Conservation (phyloP, 257 asterid genomes). For the Oldenlandia corymbosa region DNA sequence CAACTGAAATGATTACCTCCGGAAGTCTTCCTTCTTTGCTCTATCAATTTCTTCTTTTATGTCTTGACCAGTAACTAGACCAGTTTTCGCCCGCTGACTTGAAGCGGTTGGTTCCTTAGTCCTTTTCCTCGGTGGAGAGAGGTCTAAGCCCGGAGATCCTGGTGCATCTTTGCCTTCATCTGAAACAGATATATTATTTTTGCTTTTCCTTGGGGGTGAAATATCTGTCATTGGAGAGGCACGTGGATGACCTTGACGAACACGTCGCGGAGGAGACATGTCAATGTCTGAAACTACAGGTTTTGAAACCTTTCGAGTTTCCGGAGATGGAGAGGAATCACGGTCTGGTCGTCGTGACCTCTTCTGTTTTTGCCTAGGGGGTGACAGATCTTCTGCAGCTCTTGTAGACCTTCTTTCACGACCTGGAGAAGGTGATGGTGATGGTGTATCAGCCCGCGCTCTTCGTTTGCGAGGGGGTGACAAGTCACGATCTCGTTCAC, state of each 20-base stretch:
- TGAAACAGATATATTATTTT: conserved; percentile 27
- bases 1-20: conserved; percentile 43
- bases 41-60: conserved; percentile 59
- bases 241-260: conserved; percentile 25
- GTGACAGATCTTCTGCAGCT: conserved; percentile 20
- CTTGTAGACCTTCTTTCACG: conserved; percentile 12
- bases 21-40: conserved; percentile 55
- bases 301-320: conserved; percentile 3
- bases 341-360: background rate
- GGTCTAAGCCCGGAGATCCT: conserved; percentile 36
- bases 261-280: conserved; percentile 58
- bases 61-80: conserved; percentile 72
- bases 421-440: conserved; percentile 30
- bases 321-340: conserved; percentile 9
- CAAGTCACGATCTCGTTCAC: background rate
- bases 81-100: conserved; percentile 52
- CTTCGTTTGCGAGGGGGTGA: conserved; percentile 35
- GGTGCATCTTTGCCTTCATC: conserved; percentile 15
- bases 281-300: conserved; percentile 32
- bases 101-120: conserved; percentile 30
- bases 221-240: conserved; percentile 31
- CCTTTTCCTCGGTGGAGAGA: conserved; percentile 77
- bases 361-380: conserved; percentile 21
- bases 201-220: conserved; percentile 55
- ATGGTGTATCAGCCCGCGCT: conserved; percentile 23